A percentile compares a stretch with the other conserved stretches of the same genome.
Conservation (phyloP, 2,329 filamentous ascomycete genomes). For the Penicillium freii region DNA sequence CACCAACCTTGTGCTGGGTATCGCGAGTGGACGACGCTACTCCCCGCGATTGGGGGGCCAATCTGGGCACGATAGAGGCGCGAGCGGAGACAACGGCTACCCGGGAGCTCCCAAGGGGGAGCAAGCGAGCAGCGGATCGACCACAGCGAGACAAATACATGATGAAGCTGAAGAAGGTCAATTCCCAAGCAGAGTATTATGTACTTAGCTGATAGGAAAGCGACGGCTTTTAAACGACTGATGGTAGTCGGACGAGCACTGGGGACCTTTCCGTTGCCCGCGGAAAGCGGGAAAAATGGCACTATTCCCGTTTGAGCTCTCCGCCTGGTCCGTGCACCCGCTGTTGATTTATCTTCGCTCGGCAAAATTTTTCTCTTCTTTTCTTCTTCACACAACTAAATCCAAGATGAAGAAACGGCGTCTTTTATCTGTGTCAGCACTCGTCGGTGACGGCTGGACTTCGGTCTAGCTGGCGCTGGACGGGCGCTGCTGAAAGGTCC, state of each 20-base stretch:
- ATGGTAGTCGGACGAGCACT: constrained; percentile 16
- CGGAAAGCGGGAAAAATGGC: constrained; percentile 32
- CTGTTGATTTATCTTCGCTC: constrained; percentile 17
- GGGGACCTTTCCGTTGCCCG: constrained; percentile 34
- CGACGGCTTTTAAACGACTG: constrained; percentile 19
- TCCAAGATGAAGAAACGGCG: constrained; percentile 43
- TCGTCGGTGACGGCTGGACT: constrained; percentile 31
- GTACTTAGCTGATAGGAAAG: constrained; percentile 24
- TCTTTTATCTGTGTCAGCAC: constrained; percentile 35
- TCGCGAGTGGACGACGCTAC: constrained; percentile 40
- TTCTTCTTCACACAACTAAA: constrained; percentile 43
- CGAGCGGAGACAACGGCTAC: constrained; percentile 21
- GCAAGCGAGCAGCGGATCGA: constrained; percentile 32
- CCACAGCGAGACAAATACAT: constrained; percentile 41
- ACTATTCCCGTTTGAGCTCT: constrained; percentile 25
- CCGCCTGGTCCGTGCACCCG: constrained; percentile 23
- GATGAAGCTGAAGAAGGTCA: constrained; percentile 14
- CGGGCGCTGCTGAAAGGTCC: constrained; percentile 42
- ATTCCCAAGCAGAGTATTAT: constrained; percentile 11
- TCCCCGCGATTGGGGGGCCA: constrained; percentile 35
- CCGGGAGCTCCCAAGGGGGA: constrained; percentile 31
- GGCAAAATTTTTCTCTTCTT: constrained; percentile 15
- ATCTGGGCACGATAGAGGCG: constrained; percentile 23
- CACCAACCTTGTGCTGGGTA: constrained; percentile 43
- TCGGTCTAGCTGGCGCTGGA: constrained; percentile 29